Conservation (phyloP, 768 basidiomycete genomes). For the Lepiota brunneoincarnata region DNA sequence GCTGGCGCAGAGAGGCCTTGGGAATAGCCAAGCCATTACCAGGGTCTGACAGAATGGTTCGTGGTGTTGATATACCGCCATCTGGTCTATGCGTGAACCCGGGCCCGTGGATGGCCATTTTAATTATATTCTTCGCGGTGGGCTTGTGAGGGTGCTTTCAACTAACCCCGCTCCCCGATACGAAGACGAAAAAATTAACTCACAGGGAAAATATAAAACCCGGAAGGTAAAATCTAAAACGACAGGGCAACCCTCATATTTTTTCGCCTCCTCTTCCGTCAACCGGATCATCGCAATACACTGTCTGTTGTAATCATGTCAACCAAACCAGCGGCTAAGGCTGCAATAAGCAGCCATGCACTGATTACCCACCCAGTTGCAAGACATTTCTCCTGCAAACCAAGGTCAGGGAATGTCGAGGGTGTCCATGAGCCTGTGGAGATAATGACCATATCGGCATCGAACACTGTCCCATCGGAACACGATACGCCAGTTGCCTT, state of each 20-base stretch:
- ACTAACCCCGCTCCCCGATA: neutral
- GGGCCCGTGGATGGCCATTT: constrained; percentile 72
- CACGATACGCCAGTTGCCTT: constrained; percentile 61
- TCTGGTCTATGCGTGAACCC: constrained; percentile 60
- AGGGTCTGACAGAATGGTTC: constrained; percentile 66
- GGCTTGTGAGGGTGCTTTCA: constrained; percentile 45
- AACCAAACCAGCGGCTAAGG: neutral
- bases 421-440: constrained; percentile 87
- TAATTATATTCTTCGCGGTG: constrained; percentile 65
- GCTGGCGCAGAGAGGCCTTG: constrained; percentile 38
- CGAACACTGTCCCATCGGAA: constrained; percentile 49
- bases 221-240: constrained; percentile 68
- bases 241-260: constrained; percentile 64
- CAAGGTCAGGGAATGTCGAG: constrained; percentile 63
- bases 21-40: constrained; percentile 66
- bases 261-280: constrained; percentile 59
- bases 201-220: constrained; percentile 86
- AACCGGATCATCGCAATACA: constrained; percentile 76
- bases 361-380: constrained; percentile 77
- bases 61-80: constrained; percentile 64
- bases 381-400: constrained; percentile 47
- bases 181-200: constrained; percentile 18
- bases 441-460: constrained; percentile 63
- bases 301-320: constrained; percentile 51
- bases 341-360: neutral